Percentiles rank a stretch among this genome's conserved stretches.
Conservation (phyloP, 1,284 basidiomycete species). For the Trichosporon inkin region DNA sequence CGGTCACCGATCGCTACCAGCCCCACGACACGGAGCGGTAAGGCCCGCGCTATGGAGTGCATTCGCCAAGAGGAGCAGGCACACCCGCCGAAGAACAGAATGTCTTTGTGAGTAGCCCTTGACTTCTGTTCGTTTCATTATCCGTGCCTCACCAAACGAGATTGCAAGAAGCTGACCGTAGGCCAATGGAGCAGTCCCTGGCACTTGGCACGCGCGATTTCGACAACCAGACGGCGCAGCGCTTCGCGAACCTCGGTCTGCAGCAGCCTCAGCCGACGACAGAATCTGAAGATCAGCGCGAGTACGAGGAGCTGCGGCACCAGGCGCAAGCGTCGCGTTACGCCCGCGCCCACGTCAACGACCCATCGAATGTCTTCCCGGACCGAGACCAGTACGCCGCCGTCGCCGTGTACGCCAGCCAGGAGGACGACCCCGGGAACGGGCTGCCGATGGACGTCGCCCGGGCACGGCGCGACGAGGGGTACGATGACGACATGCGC, state of each 20-base stretch:
- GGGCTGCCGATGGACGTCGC: slow-evolving; percentile 25
- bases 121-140: neutral
- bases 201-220: slow-evolving; percentile 38
- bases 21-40: slow-evolving; percentile 25
- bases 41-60: slow-evolving; percentile 33
- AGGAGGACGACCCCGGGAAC: slow-evolving; percentile 24
- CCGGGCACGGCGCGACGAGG: slow-evolving; percentile 22
- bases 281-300: neutral
- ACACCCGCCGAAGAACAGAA: slow-evolving; percentile 20
- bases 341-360: slow-evolving; percentile 11
- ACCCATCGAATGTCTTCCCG: slow-evolving; percentile 24
- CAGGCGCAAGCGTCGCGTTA: slow-evolving; percentile 4
- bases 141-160: neutral
- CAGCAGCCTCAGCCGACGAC: neutral
- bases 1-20: neutral
- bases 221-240: slow-evolving; percentile 33
- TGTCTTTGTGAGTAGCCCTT: slow-evolving; percentile 36
- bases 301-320: slow-evolving; percentile 11
- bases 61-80: slow-evolving; percentile 32
- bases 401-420: slow-evolving; percentile 12
- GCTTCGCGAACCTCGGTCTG: slow-evolving; percentile 19
- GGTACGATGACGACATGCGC: slow-evolving; percentile 27
- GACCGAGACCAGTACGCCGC: slow-evolving; percentile 20
- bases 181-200: slow-evolving; percentile 35
- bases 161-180: slow-evolving; percentile 14